Evolutionary conservation across 768 basidiomycete genomes (phyloP), one percentile per base, ranked within the genome.

Genomic region (Antrodiella citrinella): DNA sequence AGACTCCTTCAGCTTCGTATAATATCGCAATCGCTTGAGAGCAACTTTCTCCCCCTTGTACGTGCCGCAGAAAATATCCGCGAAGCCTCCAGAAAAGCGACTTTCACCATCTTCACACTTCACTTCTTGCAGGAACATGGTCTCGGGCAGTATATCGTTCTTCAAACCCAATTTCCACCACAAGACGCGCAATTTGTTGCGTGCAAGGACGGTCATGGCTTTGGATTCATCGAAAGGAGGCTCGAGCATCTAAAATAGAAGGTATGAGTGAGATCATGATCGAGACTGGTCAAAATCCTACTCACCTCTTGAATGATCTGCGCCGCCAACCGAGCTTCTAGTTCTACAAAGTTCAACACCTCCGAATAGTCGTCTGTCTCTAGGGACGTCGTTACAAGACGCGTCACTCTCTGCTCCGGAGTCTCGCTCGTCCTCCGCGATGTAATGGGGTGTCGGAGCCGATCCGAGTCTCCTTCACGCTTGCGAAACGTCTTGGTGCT

Each of bases 21-120:
- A 15, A 35, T 35, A 35, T 7, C 50, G 50, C 44, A 51, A n/a
- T 10, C 50, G 44, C 38, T 51, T 51, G 15, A 51, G 45, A 15
- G 38, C 50, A 38, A 51, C 50, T 35, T 35, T 35, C 7, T 35
- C 15, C 30, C 15, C 30, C 15, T 15, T 7, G 15, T 35, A 15
- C 30, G 7, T 15, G 30, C 30, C 30, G 7, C 30, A 15, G 15
- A 35, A 35, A 15, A 35, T 35, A 15, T 35, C 30, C 30, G 30
- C 7, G 7, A 35, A 7, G 7, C 30, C 30, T 15, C 30, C 7
- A 7, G 30, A 35, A 7, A 15, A 35, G 15, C 30, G 30, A 35
- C 30, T 35, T 15, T 35, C 30, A 15, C 15, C 15, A 15, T 35
- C 30, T 15, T 35, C 15, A 35, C 30, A 35, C 15, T 7, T 15